Conservation (phyloP, 495 filamentous ascomycete species). For the Xylaria acuta region DNA sequence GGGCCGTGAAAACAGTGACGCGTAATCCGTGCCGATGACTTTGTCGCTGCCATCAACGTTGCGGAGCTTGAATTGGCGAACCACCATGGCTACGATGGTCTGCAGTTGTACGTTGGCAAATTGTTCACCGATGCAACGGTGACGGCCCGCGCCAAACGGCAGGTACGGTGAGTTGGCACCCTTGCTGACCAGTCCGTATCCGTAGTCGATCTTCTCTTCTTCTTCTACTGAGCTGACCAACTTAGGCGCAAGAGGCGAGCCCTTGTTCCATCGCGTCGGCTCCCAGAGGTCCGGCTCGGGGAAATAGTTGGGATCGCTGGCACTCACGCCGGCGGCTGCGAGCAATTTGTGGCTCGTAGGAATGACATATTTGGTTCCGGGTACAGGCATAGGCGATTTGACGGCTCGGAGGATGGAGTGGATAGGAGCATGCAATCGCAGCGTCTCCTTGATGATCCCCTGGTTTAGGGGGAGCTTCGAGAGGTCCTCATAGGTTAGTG, state of each 20-base stretch:
- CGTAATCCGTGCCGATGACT: conserved; percentile 85
- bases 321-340: conserved; percentile 79
- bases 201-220: conserved; percentile 86
- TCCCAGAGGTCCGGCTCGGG: conserved; percentile 82
- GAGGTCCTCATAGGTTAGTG: conserved; percentile 70
- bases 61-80: conserved; percentile 75
- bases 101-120: conserved; percentile 93
- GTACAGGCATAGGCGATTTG: conserved; percentile 77
- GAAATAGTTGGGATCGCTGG: conserved; percentile 74
- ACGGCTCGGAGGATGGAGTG: conserved; percentile 87
- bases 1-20: conserved; percentile 68
- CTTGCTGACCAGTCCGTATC: conserved; percentile 91
- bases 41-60: conserved; percentile 71
- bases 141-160: conserved; percentile 91
- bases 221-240: conserved; percentile 58
- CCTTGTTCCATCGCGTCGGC: conserved; percentile 82
- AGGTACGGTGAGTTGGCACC: conserved; percentile 87
- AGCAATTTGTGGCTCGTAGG: conserved; percentile 79
- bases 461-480: conserved; percentile 72
- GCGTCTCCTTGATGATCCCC: conserved; percentile 78
- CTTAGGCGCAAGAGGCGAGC: conserved; percentile 50
- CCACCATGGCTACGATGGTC: conserved; percentile 80
- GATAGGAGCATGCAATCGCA: conserved; percentile 81
- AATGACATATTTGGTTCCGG: conserved; percentile 79
- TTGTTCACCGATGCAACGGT: conserved; percentile 96